Conservation (phyloP, 2,329 filamentous ascomycete species). For the Pseudogymnoascus sp. region DNA sequence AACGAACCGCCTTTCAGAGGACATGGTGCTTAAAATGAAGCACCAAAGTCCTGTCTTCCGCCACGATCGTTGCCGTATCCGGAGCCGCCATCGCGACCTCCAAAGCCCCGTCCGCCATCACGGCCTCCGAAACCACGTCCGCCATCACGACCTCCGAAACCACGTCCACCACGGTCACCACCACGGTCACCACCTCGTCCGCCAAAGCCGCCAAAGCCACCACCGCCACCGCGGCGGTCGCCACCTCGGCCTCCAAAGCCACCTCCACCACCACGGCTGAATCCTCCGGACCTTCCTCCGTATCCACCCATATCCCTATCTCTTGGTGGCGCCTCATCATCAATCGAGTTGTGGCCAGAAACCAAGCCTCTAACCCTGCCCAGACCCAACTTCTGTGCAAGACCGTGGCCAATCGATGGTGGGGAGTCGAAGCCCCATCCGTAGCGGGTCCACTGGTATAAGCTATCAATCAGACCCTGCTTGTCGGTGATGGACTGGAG, state of each 20-base stretch:
- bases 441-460: constrained; percentile 27
- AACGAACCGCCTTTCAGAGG: neutral
- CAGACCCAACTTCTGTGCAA: constrained; percentile 22
- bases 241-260: constrained; percentile 1
- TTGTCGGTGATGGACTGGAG: constrained; percentile 8
- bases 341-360: constrained; percentile 5
- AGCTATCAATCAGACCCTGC: constrained; percentile 11
- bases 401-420: constrained; percentile 17
- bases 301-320: neutral
- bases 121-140: neutral
- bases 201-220: neutral
- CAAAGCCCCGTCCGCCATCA: constrained; percentile 6
- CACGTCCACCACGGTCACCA: constrained; percentile 9
- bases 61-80: constrained; percentile 5
- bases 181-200: constrained; percentile 11
- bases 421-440: constrained; percentile 28
- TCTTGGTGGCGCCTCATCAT: neutral
- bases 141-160: constrained; percentile 7
- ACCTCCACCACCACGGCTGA: neutral
- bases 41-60: neutral
- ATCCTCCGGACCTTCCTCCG: constrained; percentile 10
- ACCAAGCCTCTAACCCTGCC: constrained; percentile 1
- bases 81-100: constrained; percentile 10
- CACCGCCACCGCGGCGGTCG: neutral
- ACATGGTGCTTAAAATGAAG: constrained; percentile 1